Percentiles rank a stretch among this genome's conserved stretches.
phyloP scores from a whole-genome alignment of 768 basidiomycete species.

The Rickenella mellea region DNA sequence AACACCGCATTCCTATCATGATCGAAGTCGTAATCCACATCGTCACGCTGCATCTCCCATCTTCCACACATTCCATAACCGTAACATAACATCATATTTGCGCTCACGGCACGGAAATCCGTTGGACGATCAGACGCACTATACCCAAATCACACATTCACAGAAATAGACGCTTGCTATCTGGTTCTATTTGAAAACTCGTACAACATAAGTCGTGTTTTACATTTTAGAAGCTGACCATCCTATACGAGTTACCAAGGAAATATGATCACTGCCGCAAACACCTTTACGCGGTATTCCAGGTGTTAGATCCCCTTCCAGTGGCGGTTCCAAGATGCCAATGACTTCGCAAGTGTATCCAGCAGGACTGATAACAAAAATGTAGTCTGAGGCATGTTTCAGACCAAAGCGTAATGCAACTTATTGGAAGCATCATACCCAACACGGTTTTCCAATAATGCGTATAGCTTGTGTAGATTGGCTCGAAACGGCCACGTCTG shows the following conservation, averaged over 20 bases:
- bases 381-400: slow-evolving; percentile 68
- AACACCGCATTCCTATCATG: no score
- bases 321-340: slow-evolving; percentile 56
- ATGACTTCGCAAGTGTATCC: slow-evolving; percentile 23
- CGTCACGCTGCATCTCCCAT: no score
- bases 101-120: no score
- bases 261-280: slow-evolving; percentile 83
- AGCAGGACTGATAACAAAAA: slow-evolving; percentile 59
- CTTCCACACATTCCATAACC: no score
- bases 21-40: no score
- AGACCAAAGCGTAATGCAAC: slow-evolving; percentile 4
- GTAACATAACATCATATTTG: no score
- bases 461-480: slow-evolving; percentile 84
- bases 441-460: slow-evolving; percentile 78
- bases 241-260: slow-evolving; percentile 57
- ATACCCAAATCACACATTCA: no score
- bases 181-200: no score
- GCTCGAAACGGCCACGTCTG: slow-evolving; percentile 56
- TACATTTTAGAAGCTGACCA: no score
- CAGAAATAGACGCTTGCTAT: no score
- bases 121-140: no score
- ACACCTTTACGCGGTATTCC: slow-evolving; percentile 77
- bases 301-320: slow-evolving; percentile 43
- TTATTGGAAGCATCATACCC: slow-evolving; percentile 33
- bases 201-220: no score